Conservation (phyloP, 2,329 filamentous ascomycete species). For the Hortaea werneckii region DNA sequence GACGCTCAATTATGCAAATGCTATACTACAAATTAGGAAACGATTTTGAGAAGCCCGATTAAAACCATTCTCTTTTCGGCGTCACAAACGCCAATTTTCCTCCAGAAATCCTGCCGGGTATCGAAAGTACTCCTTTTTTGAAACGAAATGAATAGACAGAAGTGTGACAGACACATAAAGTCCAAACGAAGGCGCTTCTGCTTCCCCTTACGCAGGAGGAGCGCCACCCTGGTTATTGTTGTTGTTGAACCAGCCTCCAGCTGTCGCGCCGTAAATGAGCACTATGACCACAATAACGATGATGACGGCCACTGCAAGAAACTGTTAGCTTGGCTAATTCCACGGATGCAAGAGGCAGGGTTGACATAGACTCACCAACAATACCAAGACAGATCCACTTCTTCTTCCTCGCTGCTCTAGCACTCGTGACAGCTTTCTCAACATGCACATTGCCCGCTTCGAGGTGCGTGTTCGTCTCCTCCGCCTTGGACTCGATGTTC, state of each 20-base stretch:
- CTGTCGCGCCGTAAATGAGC: constrained; percentile 22
- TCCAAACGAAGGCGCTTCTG: neutral
- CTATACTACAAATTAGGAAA: too few species aligned
- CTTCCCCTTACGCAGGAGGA: neutral
- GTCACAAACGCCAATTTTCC: neutral
- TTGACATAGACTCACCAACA: constrained; percentile 38
- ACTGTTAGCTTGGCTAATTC: too few species aligned
- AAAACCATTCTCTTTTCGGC: neutral
- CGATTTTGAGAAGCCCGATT: too few species aligned
- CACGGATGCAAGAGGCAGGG: neutral
- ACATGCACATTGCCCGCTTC: constrained; percentile 79
- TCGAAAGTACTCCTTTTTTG: neutral
- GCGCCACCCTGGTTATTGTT: neutral
- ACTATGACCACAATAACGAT: constrained; percentile 30
- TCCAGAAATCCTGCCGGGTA: neutral
- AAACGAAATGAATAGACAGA: neutral
- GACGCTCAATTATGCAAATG: too few species aligned
- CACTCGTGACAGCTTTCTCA: constrained; percentile 68
- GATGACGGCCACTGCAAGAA: constrained; percentile 20
- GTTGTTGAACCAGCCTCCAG: constrained; percentile 16
- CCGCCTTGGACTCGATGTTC: constrained; percentile 76
- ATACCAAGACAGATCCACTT: constrained; percentile 94
- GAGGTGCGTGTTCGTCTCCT: constrained; percentile 76
- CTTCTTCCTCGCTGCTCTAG: constrained; percentile 72
- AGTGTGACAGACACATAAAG: neutral